Conservation (phyloP, 2,329 filamentous ascomycete species). For the Cercospora sp. region DNA sequence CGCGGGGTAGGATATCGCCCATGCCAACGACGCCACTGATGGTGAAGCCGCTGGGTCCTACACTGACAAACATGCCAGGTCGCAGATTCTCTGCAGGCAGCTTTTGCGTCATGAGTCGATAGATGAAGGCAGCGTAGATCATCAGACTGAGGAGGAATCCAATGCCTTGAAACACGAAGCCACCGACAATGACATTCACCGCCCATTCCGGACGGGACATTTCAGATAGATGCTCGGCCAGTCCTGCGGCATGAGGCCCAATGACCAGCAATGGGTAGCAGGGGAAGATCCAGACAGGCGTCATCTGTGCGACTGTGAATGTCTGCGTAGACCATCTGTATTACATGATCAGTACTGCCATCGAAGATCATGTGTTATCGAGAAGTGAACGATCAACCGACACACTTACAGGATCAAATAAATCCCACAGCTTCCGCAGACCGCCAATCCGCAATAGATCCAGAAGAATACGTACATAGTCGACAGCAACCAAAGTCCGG, state of each 20-base stretch:
- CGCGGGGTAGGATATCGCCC: slow-evolving; percentile 52
- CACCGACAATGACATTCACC: slow-evolving; percentile 60
- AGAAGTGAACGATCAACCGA: background rate
- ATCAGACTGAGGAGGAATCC: slow-evolving; percentile 68
- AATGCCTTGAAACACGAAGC: slow-evolving; percentile 63
- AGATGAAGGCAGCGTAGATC: slow-evolving; percentile 82
- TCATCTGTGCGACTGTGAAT: slow-evolving; percentile 79
- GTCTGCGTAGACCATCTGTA: slow-evolving; percentile 63
- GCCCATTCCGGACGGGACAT: slow-evolving; percentile 41
- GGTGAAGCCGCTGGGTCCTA: slow-evolving; percentile 73
- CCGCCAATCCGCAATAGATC: slow-evolving; percentile 69
- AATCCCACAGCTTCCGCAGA: slow-evolving; percentile 66
- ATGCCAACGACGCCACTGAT: slow-evolving; percentile 61
- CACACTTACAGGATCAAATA: slow-evolving; percentile 69
- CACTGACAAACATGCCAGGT: slow-evolving; percentile 82
- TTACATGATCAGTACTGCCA: slow-evolving; percentile 14
- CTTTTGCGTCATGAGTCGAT: slow-evolving; percentile 85
- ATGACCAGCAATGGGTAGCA: slow-evolving; percentile 78
- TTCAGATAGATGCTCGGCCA: slow-evolving; percentile 49
- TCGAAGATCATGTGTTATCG: background rate
- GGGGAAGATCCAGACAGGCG: slow-evolving; percentile 84
- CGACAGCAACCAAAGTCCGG: slow-evolving; percentile 56
- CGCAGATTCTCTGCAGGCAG: slow-evolving; percentile 72
- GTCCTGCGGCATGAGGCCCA: slow-evolving; percentile 67
- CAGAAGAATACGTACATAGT: slow-evolving; percentile 70